Base-by-base conservation (phyloP, 2,329 filamentous ascomycete genomes). In the Tolypocladium nubicola region DNA sequence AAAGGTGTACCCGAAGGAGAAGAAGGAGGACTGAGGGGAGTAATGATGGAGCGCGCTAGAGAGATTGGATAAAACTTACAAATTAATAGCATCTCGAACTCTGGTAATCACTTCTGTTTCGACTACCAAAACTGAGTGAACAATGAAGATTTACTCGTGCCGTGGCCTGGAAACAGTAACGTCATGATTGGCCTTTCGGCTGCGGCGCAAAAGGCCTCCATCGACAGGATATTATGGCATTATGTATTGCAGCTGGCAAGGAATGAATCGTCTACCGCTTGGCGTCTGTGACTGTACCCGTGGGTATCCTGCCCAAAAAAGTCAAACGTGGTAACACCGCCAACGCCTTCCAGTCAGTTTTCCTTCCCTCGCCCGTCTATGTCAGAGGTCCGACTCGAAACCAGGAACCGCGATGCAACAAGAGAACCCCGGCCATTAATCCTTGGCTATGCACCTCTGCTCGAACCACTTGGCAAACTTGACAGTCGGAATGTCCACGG, bases 381-480 rank as follows among this genome's bases (percentile, higher is more conserved):
- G 50, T 49, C 30, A 19, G 30, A 54, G 38, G 30, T 30, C 43
- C 49, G 45, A 33, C n/a, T 16, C 16, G 39, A 40, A 35, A 56
- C 21, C 43, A 53, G 8, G 40, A 50, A 39, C 45, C 19, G 39
- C 23, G 14, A 9, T 16, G 45, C n/a, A 49, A 11, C 13, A 16
- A 23, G 33, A 11, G 21, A 11, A 33, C 21, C 1, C 9, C 52
- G 54, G 56, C 64, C 64, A 54, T 67, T 61, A 61, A 49, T 35
- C 60, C 59, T 71, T 71, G 53, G 67, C 63, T 35, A 70, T 64
- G 59, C 74, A 74, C 60, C 71, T 74, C 52, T 61, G 68, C 67
- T 84, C 81, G 2, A 82, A 62, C 80, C 79, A 82, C 64, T 76
- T 81, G 23, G 80, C 76, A 61, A 84, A 79, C 63, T 73, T 75